Conservation (phyloP, 176 grass and related monocot genomes). For the sorghum (Sorghum bicolor) region Sorghum_bicolor_NCBIv3 NC_012872.2:66234001-66234500, state of each 20-base stretch:
- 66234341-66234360: neutral
- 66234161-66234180: neutral
- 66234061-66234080: neutral
- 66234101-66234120: neutral
- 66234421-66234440: neutral
- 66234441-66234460: neutral
- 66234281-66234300: slow-evolving; percentile 26
- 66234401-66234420: neutral
- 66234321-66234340: neutral
- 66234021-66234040: neutral
- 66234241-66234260: neutral
- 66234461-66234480: neutral
- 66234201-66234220: neutral
- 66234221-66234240: neutral
- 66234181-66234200: too few relatives aligned
- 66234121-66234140: neutral
- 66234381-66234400: slow-evolving; percentile 3
- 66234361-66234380: neutral
- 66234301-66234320: neutral
- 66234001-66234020: neutral
- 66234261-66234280: neutral
- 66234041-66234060: neutral
- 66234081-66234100: neutral
- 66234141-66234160: neutral
- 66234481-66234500: neutral